Evolutionary conservation across 1,139 yeast species (phyloP).

Genomic region (Casaregolazyma lundiana): DNA sequence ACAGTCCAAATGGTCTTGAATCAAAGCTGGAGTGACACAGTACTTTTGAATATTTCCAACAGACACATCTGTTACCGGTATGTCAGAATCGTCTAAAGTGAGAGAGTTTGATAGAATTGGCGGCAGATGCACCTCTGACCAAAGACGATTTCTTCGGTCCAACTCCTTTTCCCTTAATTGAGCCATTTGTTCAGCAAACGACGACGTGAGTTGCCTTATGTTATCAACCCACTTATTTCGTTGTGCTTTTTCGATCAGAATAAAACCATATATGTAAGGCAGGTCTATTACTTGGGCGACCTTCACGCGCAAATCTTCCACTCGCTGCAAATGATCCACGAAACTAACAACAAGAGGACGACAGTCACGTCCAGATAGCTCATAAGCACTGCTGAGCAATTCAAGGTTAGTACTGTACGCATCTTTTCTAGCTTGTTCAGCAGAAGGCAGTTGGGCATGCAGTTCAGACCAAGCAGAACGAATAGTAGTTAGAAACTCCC

Average conservation of each 20-base stretch:
- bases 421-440: constrained; percentile 20
- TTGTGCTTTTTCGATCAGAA: constrained; percentile 64
- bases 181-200: constrained; percentile 57
- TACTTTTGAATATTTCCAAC: constrained; percentile 4
- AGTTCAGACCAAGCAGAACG: constrained; percentile 5
- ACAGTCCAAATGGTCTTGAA: constrained; percentile 22
- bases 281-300: constrained; percentile 60
- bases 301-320: constrained; percentile 42
- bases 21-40: constrained; percentile 10
- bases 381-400: constrained; percentile 19
- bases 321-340: constrained; percentile 32
- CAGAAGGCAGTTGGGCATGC: constrained; percentile 13
- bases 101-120: background rate
- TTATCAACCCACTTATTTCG: constrained; percentile 64
- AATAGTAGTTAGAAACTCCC: constrained; percentile 22
- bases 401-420: constrained; percentile 18
- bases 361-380: constrained; percentile 13
- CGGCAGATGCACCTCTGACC: constrained; percentile 8
- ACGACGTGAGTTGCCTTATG: constrained; percentile 46
- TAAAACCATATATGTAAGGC: constrained; percentile 76
- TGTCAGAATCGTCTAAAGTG: constrained; percentile 8
- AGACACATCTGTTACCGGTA: constrained; percentile 15
- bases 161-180: constrained; percentile 56
- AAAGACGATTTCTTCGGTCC: constrained; percentile 43
- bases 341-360: constrained; percentile 30